Conservation (phyloP, 148 eudicot genomes). For the Suaeda aralocaspica region DNA sequence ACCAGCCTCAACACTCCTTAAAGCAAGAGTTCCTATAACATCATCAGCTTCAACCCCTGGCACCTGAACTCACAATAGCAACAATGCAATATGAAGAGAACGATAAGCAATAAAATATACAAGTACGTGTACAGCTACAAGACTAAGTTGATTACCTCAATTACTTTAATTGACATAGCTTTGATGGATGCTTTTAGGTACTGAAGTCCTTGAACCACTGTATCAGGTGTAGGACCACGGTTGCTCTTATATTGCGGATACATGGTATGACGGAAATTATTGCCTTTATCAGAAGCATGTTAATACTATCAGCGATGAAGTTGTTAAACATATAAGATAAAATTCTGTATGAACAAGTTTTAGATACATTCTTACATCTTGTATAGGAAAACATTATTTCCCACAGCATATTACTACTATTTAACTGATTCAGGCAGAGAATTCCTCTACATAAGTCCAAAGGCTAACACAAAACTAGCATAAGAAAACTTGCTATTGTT, state of each 20-base stretch:
- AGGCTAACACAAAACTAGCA: background rate
- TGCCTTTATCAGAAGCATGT: slow-evolving; percentile 44
- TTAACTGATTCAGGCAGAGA: background rate
- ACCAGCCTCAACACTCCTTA: slow-evolving; percentile 77
- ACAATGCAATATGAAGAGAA: slow-evolving; percentile 9
- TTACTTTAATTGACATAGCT: slow-evolving; percentile 90
- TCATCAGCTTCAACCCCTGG: slow-evolving; percentile 99
- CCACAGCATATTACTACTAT: background rate
- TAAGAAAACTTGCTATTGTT: background rate
- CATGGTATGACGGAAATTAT: slow-evolving; percentile 82
- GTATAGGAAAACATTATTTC: background rate
- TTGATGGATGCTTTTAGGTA: slow-evolving; percentile 90
- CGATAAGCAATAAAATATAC: background rate
- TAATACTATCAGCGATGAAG: slow-evolving; percentile 9
- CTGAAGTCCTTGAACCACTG: slow-evolving; percentile 95
- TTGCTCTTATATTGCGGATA: slow-evolving; percentile 92
- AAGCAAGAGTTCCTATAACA: slow-evolving; percentile 94
- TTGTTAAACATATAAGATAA: background rate
- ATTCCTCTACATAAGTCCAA: background rate
- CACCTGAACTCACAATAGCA: slow-evolving; percentile 46
- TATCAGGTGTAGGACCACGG: slow-evolving; percentile 97
- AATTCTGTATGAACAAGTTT: background rate
- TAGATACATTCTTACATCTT: background rate
- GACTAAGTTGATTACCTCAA: slow-evolving; percentile 53
- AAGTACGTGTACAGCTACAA: background rate